Percentiles rank a stretch among this genome's conserved stretches.
Conservation (phyloP, 768 basidiomycete species). For the Gymnopilus junonius region DNA sequence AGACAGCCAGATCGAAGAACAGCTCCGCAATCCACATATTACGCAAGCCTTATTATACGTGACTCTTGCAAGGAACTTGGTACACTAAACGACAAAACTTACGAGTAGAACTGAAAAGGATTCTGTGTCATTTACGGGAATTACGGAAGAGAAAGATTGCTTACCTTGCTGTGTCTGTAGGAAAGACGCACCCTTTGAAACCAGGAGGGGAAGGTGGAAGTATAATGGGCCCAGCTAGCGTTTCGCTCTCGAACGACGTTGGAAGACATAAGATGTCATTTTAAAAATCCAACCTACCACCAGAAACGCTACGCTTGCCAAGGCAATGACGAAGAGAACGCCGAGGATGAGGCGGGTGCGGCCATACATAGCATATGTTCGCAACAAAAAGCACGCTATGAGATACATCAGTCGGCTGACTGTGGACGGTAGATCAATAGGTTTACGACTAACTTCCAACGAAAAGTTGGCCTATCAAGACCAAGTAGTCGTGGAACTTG, state of each 20-base stretch:
- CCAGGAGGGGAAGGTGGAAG: not conserved
- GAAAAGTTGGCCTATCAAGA: not conserved
- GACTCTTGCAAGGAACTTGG: not conserved
- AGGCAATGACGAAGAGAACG: constrained; percentile 2
- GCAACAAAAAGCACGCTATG: constrained; percentile 6
- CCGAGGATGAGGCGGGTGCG: constrained; percentile 3
- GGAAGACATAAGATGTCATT: not conserved
- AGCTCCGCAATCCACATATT: constrained; percentile 22
- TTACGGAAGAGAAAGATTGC: not conserved
- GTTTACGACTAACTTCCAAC: not conserved
- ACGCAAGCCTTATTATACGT: constrained; percentile 10
- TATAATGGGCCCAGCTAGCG: not conserved
- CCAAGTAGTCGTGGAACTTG: not conserved
- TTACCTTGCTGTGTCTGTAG: not conserved
- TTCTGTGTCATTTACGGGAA: too few relatives aligned
- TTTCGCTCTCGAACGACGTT: not conserved
- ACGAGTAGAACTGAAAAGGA: not conserved
- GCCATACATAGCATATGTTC: constrained; percentile 16
- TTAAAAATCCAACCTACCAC: not conserved
- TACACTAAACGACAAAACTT: not conserved
- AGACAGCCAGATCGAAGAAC: constrained; percentile 24
- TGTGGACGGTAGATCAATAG: not conserved
- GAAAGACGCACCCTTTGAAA: not conserved
- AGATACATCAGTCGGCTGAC: too few relatives aligned
- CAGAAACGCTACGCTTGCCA: not conserved